These are phyloP conservation scores for Penicillium crustosum DNA, from an alignment of 2,329 filamentous ascomycete genomes.

Conservation along the genomic window DNA sequence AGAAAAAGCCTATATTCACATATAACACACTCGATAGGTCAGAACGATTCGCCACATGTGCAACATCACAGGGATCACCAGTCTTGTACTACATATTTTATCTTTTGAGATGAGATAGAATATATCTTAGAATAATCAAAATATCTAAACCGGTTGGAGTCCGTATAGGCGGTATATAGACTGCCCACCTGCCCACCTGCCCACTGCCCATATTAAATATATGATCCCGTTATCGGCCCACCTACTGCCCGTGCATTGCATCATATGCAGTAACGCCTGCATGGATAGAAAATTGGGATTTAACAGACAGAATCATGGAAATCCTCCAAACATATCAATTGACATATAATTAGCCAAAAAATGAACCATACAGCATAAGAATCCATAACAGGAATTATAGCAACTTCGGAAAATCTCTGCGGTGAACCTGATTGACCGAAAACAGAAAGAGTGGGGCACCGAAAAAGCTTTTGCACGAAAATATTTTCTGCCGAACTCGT, in stretches of 20 bases:
- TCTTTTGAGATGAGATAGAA: background rate
- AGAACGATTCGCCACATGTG: constrained; percentile 1
- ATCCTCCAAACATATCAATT: background rate
- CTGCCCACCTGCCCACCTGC: no score
- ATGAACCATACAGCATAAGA: background rate
- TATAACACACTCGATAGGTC: background rate
- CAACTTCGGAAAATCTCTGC: constrained; percentile 1
- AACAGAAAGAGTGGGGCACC: constrained; percentile 6
- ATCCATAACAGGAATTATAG: background rate
- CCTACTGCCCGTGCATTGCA: constrained; percentile 1
- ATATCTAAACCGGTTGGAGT: background rate
- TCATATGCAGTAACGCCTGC: background rate
- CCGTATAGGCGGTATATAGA: background rate
- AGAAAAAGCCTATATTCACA: background rate
- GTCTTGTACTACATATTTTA: background rate
- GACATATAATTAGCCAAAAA: no score
- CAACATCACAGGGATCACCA: background rate
- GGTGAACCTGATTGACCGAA: constrained; percentile 3
- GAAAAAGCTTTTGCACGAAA: constrained; percentile 11
- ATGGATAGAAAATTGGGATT: background rate
- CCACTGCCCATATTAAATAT: background rate
- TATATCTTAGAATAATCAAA: background rate
- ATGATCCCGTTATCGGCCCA: constrained; percentile 5
- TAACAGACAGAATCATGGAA: background rate
- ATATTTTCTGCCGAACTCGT: constrained; percentile 20